Base-by-base conservation (phyloP, 768 basidiomycete species). In the Auricularia sp. region DNA sequence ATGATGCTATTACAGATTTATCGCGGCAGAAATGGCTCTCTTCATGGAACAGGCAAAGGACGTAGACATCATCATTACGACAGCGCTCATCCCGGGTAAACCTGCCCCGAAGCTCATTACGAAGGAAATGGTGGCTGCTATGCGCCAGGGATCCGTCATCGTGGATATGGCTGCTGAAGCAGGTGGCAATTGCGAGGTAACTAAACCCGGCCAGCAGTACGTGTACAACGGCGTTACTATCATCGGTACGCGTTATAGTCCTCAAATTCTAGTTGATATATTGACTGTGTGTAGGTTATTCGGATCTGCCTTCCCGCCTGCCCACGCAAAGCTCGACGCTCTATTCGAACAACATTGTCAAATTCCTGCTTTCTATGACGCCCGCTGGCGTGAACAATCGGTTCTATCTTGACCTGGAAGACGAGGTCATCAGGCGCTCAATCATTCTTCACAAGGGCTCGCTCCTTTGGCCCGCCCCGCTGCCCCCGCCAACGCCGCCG, bases 321-420 rank as follows among this genome's bases (percentile, higher is more conserved):
- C 92, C 92, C 16, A 94, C 92, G 0, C 92, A 94, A 70, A 91
- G 91, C 3, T 91, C 90, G 3, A 91, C 90, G 3, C 77, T 94
- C 5, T 94, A 94, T 73, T 94, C 92, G 5, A 94, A 94, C 75
- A 94, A 94, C 70, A 86, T 94, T 67, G 87, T 88, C 43, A 94
- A 94, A 72, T 93, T 94, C 75, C 80, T 94, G 54, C 78, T 93
- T 16, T 92, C 91, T 3, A 83, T 94, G 7, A 42, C 39, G 8
- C 39, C 39, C 8, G 39, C 39, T 7, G 62, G 62, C 10, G 85
- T 70, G 18, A 72, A 87, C 35, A 80, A 79, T 56, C 83, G 78
- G 58, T 93, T 85, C 71, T 74, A 74, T 5, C 76, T 94, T 63
- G 84, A 93, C 71, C 78, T 93, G 16, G 82, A 83, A 16, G 92